Conservation (phyloP, 768 basidiomycete genomes). For the Thelephora ganbajun region DNA sequence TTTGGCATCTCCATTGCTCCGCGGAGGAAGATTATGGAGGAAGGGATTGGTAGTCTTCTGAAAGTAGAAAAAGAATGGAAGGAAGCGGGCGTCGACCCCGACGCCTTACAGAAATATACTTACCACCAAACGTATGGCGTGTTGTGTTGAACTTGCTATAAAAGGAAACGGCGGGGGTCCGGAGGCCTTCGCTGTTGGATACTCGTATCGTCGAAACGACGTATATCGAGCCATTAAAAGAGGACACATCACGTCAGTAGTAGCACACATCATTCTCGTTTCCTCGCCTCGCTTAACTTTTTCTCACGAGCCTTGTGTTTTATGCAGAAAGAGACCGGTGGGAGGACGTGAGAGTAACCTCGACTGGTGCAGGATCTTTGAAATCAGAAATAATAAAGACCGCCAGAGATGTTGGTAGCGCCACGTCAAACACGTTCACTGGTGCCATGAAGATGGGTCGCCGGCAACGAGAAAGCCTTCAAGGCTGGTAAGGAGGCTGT, state of each 20-base stretch:
- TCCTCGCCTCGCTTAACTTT: neutral
- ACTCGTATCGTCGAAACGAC: constrained; percentile 43
- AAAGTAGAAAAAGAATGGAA: neutral
- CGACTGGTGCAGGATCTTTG: constrained; percentile 6
- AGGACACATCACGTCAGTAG: constrained; percentile 16
- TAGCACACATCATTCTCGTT: neutral
- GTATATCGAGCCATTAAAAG: constrained; percentile 37
- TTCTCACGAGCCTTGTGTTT: neutral
- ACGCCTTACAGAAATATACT: constrained; percentile 23
- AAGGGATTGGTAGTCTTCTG: constrained; percentile 29
- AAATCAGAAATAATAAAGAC: constrained; percentile 8
- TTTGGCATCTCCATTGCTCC: too few relatives aligned
- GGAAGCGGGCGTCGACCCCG: constrained; percentile 25
- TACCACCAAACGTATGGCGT: too few relatives aligned
- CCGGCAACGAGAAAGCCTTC: constrained; percentile 22
- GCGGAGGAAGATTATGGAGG: neutral
- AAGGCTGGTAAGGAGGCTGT: constrained; percentile 21
- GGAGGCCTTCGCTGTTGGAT: constrained; percentile 38
- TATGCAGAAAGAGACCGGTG: constrained; percentile 25
- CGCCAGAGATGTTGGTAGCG: constrained; percentile 19
- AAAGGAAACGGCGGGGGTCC: constrained; percentile 30
- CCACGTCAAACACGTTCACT: constrained; percentile 25
- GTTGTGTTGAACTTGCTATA: too few relatives aligned
- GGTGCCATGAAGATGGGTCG: constrained; percentile 22
- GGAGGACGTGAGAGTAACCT: constrained; percentile 16